Conservation (phyloP, 192 early-diverging fungal genomes). For the Rhizophagus sp. region DNA sequence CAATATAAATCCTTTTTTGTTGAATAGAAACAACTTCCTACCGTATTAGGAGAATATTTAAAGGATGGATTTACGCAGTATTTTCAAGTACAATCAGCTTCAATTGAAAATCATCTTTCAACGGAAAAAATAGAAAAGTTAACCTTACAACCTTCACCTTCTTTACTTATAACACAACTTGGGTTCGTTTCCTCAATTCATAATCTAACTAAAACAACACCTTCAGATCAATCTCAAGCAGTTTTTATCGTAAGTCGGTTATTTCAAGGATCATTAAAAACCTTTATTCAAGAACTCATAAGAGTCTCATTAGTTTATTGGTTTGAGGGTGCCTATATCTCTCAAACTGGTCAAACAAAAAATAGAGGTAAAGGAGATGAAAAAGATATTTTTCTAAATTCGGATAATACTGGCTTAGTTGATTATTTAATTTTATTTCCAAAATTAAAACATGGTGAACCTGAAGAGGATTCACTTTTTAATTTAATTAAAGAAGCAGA, state of each 20-base stretch:
- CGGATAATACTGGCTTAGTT: not conserved
- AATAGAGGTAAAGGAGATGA: not conserved
- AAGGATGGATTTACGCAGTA: constrained; percentile 1
- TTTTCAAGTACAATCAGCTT: not conserved
- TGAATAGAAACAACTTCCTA: constrained; percentile 1
- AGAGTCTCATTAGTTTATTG: not conserved
- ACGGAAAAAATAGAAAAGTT: not conserved
- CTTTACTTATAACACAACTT: not conserved
- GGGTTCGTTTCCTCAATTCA: too few relatives aligned
- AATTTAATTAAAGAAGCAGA: not conserved
- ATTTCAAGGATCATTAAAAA: not conserved
- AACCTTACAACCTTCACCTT: too few relatives aligned
- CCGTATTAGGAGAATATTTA: not conserved
- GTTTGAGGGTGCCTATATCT: constrained; percentile 9
- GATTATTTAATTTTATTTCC: not conserved
- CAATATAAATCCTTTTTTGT: not conserved
- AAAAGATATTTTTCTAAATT: not conserved
- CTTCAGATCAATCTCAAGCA: constrained; percentile 9
- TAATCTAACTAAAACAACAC: not conserved
- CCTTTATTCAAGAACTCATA: constrained; percentile 12
- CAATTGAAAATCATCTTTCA: not conserved
- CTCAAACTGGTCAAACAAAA: not conserved
- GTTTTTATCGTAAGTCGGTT: not conserved
- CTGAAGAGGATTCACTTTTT: too few relatives aligned
- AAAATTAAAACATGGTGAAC: too few relatives aligned